A percentile compares a stretch with the other conserved stretches of the same genome.
Evolutionary conservation across 2,329 filamentous ascomycete genomes (phyloP).

Genomic region (Microdochium bolleyi): DNA sequence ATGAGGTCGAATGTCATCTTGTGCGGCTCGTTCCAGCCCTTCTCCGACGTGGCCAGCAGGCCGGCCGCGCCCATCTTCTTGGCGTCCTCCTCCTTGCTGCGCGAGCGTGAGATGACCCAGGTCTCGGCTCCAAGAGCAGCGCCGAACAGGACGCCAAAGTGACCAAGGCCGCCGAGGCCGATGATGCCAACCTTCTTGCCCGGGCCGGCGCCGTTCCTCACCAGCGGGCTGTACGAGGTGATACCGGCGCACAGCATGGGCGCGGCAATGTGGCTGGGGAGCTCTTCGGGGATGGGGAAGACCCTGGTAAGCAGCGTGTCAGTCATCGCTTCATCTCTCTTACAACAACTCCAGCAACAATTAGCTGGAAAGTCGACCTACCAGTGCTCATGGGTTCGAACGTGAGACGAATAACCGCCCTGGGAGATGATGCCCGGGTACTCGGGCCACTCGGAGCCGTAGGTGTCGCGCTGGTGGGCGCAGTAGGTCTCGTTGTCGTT

Average conservation of each 20-base stretch:
- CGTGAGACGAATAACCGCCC: constrained; percentile 55
- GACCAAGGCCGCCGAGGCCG: constrained; percentile 64
- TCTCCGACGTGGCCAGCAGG: constrained; percentile 49
- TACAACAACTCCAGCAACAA: background rate
- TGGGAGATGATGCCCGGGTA: constrained; percentile 54
- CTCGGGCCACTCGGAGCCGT: constrained; percentile 43
- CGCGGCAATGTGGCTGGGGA: constrained; percentile 55
- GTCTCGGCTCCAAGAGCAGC: constrained; percentile 58
- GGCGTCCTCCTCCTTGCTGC: constrained; percentile 52
- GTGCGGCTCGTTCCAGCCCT: constrained; percentile 49
- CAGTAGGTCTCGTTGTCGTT: constrained; percentile 64
- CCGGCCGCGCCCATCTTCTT: constrained; percentile 51
- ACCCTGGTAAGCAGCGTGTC: constrained; percentile 29
- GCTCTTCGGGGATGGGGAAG: constrained; percentile 67
- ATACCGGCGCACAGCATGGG: constrained; percentile 82
- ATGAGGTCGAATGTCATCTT: constrained; percentile 66
- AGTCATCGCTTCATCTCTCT: constrained; percentile 1
- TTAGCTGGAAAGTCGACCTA: constrained; percentile 13
- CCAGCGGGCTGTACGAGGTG: constrained; percentile 71
- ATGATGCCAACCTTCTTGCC: constrained; percentile 75
- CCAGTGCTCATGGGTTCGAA: constrained; percentile 71
- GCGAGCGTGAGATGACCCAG: constrained; percentile 53
- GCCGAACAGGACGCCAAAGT: constrained; percentile 63
- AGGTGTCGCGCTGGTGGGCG: constrained; percentile 51
- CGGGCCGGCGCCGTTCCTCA: constrained; percentile 65